phyloP scores from a whole-genome alignment of 768 basidiomycete genomes.

The Tricholoma furcatifolium region DNA sequence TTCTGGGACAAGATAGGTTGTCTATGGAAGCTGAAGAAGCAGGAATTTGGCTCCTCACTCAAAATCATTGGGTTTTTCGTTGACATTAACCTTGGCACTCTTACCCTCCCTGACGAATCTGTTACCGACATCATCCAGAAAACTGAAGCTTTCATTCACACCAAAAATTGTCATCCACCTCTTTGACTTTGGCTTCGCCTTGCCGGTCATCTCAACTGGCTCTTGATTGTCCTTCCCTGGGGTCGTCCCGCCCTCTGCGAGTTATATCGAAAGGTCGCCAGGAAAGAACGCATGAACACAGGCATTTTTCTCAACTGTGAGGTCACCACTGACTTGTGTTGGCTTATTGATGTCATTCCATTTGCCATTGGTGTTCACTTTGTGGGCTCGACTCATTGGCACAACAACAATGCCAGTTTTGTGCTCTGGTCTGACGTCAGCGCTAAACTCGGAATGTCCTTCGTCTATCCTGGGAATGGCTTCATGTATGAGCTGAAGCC shows the following conservation, averaged over 20 bases:
- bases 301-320: too few species aligned
- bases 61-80: constrained; percentile 38
- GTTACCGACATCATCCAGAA: constrained; percentile 15
- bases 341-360: constrained; percentile 13
- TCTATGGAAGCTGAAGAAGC: constrained; percentile 27
- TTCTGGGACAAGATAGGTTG: constrained; percentile 25
- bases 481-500: constrained; percentile 15
- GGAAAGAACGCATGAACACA: neutral
- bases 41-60: constrained; percentile 20
- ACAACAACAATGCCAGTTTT: constrained; percentile 17
- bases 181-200: too few species aligned
- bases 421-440: constrained; percentile 24
- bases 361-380: constrained; percentile 15
- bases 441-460: constrained; percentile 6
- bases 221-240: neutral
- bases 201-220: too few species aligned
- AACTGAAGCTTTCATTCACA: neutral
- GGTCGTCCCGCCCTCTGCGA: neutral
- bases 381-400: constrained; percentile 13
- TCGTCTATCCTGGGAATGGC: constrained; percentile 11
- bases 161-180: neutral
- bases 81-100: constrained; percentile 22
- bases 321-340: constrained; percentile 9
- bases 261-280: neutral
- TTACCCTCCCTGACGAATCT: constrained; percentile 19